Conservation (phyloP, 2,329 filamentous ascomycete species). For the Drechslera avenae region DNA sequence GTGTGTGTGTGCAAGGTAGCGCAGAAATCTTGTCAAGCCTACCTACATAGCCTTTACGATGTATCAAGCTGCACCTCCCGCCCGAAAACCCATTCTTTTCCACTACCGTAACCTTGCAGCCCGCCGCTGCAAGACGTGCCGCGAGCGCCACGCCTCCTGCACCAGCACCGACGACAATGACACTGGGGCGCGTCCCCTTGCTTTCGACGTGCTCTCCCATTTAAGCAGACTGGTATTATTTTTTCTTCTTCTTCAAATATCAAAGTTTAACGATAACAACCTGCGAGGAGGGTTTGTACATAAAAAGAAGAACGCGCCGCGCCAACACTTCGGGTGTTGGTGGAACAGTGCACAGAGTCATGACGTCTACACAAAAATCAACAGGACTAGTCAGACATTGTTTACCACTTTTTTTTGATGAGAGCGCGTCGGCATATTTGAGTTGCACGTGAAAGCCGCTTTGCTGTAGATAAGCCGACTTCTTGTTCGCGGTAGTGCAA, state of each 20-base stretch:
- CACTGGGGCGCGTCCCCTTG: constrained; percentile 23
- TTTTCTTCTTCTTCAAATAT: background rate
- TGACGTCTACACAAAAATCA: constrained; percentile 23
- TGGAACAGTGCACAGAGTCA: constrained; percentile 17
- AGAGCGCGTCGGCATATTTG: constrained; percentile 2
- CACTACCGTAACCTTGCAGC: constrained; percentile 74
- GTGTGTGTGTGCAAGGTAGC: background rate
- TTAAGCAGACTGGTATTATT: background rate
- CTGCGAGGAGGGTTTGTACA: constrained; percentile 1
- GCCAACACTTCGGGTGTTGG: constrained; percentile 18
- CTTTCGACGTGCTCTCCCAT: constrained; percentile 17
- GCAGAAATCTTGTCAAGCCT: background rate
- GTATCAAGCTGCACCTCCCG: constrained; percentile 71
- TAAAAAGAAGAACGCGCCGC: constrained; percentile 11
- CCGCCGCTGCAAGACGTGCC: constrained; percentile 71
- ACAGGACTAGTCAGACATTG: constrained; percentile 5
- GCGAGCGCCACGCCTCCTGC: constrained; percentile 74
- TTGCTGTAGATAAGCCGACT: background rate
- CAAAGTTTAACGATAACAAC: background rate
- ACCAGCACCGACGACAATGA: constrained; percentile 64
- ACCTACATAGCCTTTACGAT: constrained; percentile 61
- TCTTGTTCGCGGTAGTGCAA: too few relatives aligned
- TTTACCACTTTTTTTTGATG: background rate
- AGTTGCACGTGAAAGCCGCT: background rate
- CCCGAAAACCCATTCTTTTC: constrained; percentile 78